Base-by-base conservation (phyloP, 257 asterid genomes). In the Euphrasia confusa region DNA sequence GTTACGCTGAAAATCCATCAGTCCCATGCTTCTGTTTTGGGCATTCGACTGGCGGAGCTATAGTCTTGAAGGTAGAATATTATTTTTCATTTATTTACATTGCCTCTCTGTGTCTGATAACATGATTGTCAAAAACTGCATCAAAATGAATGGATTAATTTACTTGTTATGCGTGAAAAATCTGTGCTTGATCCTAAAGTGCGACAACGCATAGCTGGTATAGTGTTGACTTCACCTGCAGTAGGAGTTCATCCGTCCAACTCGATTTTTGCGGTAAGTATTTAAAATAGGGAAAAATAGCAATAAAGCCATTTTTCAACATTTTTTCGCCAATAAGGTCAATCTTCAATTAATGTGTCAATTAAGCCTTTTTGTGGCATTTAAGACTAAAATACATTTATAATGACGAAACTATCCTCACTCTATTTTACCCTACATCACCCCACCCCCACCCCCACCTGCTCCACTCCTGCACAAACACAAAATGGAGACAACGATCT, bases 31-130 rank as follows among this genome's bases (percentile, higher is more conserved):
- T 92, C 74, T 92, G 90, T 80, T 92, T 92, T 65, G 99, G 99
- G 35, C 99, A 92, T 68, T 92, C 99, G 1, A 89, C 99, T 28
- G 97, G 99, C 21, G 99, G 86, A 39, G 95, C 99, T 37, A 92
- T 92, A 71, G 48, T 86, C 68, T 78, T 92, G 68, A 92, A 89
- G 99, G 99, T 89, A 57, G 69, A 6, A 21, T 10, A 26, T 7
- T 28, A 7, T 21, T 7, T 8, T 28, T 61, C 40, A n/a, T 15
- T 52, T 2, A 17, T 21, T 61, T 60, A 33, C 26, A 54, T 37
- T 11, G 3, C 24, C 24, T 45, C 44, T 7, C 4, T 52, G 4
- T 30, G 39, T 62, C 45, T 45, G 21, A 15, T 21, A 58, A 24
- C 59, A 49, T 66, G 39, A 32, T 60, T n/a, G 3, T 28, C 30